Conservation (phyloP, 345 rosid genomes). For the Brassica juncea region DNA sequence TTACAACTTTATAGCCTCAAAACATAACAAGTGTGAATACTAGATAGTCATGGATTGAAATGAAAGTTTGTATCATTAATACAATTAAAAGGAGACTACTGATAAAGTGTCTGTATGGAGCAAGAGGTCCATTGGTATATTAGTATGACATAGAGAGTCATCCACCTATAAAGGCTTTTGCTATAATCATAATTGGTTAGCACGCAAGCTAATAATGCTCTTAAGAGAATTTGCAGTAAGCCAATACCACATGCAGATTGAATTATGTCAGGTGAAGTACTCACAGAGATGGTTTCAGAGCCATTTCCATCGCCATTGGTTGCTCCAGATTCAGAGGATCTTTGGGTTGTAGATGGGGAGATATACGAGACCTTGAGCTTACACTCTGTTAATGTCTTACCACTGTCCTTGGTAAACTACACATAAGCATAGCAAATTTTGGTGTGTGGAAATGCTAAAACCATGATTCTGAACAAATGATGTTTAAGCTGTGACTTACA, state of each 20-base stretch:
- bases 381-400: conserved; percentile 69
- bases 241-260: neutral
- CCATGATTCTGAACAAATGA: neutral
- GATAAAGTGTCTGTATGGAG: neutral
- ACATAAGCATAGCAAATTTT: too few relatives aligned
- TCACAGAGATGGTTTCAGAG: conserved; percentile 66
- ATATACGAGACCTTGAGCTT: conserved; percentile 79
- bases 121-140: neutral
- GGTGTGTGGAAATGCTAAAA: neutral
- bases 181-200: neutral
- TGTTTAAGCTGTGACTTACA: conserved; percentile 42
- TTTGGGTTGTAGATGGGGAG: conserved; percentile 57
- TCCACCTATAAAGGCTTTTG: conserved; percentile 1
- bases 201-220: neutral
- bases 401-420: conserved; percentile 80
- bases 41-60: neutral
- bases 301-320: conserved; percentile 47
- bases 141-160: neutral
- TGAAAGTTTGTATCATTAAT: neutral
- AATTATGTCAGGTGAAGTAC: conserved; percentile 36
- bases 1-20: neutral
- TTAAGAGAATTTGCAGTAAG: neutral
- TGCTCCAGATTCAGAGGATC: conserved; percentile 53
- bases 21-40: conserved; percentile 5
- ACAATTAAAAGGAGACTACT: neutral